Evolutionary conservation across 2,329 filamentous ascomycete genomes (phyloP).

Genomic region (Metarhizium guizhouense): DNA sequence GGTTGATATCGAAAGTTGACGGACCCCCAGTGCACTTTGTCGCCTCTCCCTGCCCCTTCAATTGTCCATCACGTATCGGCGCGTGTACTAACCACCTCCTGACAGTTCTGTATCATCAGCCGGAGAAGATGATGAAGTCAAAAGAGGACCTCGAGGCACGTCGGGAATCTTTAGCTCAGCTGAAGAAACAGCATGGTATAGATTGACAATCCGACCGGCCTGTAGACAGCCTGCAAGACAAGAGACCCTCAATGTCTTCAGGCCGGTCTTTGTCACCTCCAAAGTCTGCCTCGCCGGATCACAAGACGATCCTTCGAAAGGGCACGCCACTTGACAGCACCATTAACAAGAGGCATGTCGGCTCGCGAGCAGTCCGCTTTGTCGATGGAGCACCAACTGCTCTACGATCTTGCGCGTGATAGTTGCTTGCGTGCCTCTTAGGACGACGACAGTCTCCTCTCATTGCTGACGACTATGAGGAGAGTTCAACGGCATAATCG

Average conservation of each 20-base stretch:
- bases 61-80: not conserved
- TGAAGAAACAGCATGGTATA: slow-evolving; percentile 97
- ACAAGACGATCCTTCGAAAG: slow-evolving; percentile 36
- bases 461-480: not conserved
- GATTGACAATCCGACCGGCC: slow-evolving; percentile 83
- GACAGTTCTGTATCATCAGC: slow-evolving; percentile 54
- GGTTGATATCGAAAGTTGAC: not conserved
- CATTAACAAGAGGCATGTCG: slow-evolving; percentile 27
- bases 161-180: slow-evolving; percentile 93
- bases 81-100: not conserved
- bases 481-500: not conserved
- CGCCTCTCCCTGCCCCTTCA: not conserved
- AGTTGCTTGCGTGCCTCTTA: slow-evolving; percentile 6
- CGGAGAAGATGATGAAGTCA: slow-evolving; percentile 64
- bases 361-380: slow-evolving; percentile 32
- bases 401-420: slow-evolving; percentile 30
- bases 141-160: slow-evolving; percentile 91
- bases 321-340: slow-evolving; percentile 26
- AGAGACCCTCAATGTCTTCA: slow-evolving; percentile 42
- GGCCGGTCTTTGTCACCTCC: slow-evolving; percentile 50
- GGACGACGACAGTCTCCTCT: not conserved
- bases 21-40: not conserved
- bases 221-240: slow-evolving; percentile 40
- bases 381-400: slow-evolving; percentile 29
- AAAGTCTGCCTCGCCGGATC: slow-evolving; percentile 28